Percentiles rank a stretch among this genome's conserved stretches.
Conservation (phyloP, 1,284 basidiomycete genomes). For the Ceratobasidium theobromae region DNA sequence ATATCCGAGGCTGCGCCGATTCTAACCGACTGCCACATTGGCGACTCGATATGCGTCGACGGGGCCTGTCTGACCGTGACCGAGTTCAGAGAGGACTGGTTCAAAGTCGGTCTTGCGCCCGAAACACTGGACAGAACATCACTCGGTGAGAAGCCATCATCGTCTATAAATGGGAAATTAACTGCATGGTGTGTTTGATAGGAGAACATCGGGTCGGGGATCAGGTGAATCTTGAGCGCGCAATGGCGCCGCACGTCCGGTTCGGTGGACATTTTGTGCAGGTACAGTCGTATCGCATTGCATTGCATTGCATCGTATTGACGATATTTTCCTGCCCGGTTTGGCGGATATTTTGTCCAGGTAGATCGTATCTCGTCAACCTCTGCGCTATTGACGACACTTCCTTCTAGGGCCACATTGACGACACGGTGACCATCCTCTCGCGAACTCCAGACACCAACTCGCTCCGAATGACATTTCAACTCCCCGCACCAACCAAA, state of each 20-base stretch:
- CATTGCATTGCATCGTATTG: too few relatives aligned
- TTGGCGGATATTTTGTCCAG: conserved; percentile 81
- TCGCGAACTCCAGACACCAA: conserved; percentile 77
- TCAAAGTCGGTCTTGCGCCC: conserved; percentile 93
- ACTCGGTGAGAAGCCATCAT: conserved; percentile 60
- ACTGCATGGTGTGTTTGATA: conserved; percentile 40
- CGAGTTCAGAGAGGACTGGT: conserved; percentile 70
- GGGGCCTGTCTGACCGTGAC: conserved; percentile 89
- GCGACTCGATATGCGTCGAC: conserved; percentile 92
- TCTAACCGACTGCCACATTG: conserved; percentile 87
- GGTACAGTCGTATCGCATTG: conserved; percentile 52
- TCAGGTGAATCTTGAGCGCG: conserved; percentile 90
- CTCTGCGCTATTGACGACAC: too few relatives aligned
- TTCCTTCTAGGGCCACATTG: conserved; percentile 81
- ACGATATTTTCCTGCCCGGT: conserved; percentile 55
- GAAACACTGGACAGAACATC: conserved; percentile 93
- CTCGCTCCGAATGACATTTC: conserved; percentile 80
- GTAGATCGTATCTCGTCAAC: too few relatives aligned
- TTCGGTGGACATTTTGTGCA: conserved; percentile 99
- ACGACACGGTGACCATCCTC: conserved; percentile 79
- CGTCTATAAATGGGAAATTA: neutral
- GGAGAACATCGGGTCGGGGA: conserved; percentile 80
- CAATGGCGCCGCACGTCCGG: conserved; percentile 87
- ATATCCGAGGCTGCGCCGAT: conserved; percentile 74
- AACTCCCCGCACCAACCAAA: conserved; percentile 64